Percentiles rank a stretch among this genome's conserved stretches.
These are phyloP conservation scores for Cryphonectria parasitica DNA, from an alignment of 2,329 filamentous ascomycete genomes.

Conservation along the genomic window DNA sequence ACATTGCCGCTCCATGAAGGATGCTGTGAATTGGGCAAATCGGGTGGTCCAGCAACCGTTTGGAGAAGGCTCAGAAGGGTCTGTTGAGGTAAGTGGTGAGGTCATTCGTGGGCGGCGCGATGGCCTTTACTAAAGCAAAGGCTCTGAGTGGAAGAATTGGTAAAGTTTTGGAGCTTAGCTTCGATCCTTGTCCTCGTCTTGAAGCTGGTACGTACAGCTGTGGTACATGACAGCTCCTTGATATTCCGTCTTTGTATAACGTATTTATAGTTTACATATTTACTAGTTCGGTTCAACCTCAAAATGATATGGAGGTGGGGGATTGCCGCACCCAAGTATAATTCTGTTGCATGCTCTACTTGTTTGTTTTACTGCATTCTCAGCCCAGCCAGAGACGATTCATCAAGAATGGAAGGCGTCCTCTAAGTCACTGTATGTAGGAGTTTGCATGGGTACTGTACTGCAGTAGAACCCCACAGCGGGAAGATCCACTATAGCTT, in stretches of 20 bases:
- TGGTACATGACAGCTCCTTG: not conserved
- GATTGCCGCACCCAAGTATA: too few species aligned
- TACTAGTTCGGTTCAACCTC: too few species aligned
- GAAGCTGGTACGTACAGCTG: not conserved
- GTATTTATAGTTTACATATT: not conserved
- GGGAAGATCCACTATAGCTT: not conserved
- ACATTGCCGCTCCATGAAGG: not conserved
- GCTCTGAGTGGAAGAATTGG: constrained; percentile 25
- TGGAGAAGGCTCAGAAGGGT: not conserved
- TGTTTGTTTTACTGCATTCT: not conserved
- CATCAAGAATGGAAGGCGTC: not conserved
- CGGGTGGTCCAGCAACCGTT: not conserved
- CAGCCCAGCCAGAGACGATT: not conserved
- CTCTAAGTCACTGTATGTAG: not conserved
- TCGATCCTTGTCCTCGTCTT: not conserved
- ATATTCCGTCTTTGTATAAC: not conserved
- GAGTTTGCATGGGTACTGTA: not conserved
- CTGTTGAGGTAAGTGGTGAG: constrained; percentile 21
- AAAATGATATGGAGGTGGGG: too few species aligned
- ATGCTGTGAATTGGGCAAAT: not conserved
- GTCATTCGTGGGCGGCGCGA: constrained; percentile 17
- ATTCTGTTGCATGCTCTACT: too few species aligned
- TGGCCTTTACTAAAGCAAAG: constrained; percentile 26
- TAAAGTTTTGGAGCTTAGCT: not conserved
- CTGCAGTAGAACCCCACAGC: not conserved